phyloP scores from a whole-genome alignment of 768 basidiomycete genomes.

The Tylopilus rubrobrunneus region DNA sequence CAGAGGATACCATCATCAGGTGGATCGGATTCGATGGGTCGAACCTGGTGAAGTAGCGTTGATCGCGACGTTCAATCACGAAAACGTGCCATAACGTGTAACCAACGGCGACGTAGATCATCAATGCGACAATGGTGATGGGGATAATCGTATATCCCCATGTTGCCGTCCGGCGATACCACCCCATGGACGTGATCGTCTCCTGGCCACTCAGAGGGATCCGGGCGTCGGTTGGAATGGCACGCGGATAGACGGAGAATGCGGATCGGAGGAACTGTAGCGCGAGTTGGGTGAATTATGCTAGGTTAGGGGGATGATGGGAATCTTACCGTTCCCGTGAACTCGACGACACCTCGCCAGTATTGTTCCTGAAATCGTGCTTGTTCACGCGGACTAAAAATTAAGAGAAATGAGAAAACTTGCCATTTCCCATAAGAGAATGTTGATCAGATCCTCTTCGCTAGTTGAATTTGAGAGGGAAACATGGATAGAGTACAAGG shows the following conservation, averaged over 20 bases:
- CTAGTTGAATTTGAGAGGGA: not conserved
- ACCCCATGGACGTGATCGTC: conserved; percentile 1
- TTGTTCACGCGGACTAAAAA: too few relatives aligned
- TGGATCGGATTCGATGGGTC: conserved; percentile 6
- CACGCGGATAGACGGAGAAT: not conserved
- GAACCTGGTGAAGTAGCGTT: not conserved
- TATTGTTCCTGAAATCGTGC: conserved; percentile 7
- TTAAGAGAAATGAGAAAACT: not conserved
- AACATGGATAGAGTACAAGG: conserved; percentile 10
- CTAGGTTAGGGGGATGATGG: not conserved
- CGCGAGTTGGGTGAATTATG: not conserved
- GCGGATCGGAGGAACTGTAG: conserved; percentile 5
- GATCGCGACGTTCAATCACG: not conserved
- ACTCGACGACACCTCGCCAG: conserved; percentile 17
- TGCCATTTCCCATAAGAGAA: conserved; percentile 4
- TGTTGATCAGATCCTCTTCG: not conserved
- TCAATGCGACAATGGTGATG: conserved; percentile 3
- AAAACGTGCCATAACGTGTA: conserved; percentile 6
- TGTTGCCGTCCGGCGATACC: not conserved
- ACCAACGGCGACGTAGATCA: conserved; percentile 1
- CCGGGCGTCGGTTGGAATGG: not conserved
- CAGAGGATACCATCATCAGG: conserved; percentile 2
- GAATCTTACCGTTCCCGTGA: conserved; percentile 11
- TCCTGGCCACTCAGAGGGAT: not conserved
- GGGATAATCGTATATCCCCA: conserved; percentile 5